Conservation (phyloP, 139 green algal genomes). For the Marvania coccoides region DNA sequence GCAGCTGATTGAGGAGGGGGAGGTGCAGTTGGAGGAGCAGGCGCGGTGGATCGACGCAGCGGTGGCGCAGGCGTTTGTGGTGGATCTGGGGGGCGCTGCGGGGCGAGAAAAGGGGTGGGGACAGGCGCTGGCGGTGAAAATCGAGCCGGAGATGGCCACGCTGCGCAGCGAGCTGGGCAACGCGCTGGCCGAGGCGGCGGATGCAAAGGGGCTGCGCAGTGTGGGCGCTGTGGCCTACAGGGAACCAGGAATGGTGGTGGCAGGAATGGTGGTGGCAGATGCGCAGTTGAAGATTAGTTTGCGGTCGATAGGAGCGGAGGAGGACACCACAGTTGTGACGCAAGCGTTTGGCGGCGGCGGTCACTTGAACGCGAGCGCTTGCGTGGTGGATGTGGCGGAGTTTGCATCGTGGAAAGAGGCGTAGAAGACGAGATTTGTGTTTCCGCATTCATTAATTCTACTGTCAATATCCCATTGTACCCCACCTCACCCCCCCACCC, state of each 20-base stretch:
- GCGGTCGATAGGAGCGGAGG: constrained; percentile 35
- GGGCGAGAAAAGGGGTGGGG: constrained; percentile 9
- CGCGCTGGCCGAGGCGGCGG: constrained; percentile 25
- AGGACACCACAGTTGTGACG: constrained; percentile 29
- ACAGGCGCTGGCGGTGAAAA: constrained; percentile 27
- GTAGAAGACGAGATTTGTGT: no score
- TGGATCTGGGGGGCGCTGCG: constrained; percentile 27
- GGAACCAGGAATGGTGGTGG: background rate
- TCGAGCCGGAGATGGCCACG: background rate
- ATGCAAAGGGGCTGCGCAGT: constrained; percentile 11
- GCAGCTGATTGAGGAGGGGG: background rate
- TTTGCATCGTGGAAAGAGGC: constrained; percentile 28
- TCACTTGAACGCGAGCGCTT: constrained; percentile 38
- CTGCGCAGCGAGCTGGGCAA: constrained; percentile 48
- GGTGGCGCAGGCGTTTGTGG: constrained; percentile 10
- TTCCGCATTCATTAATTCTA: background rate
- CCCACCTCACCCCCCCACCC: background rate
- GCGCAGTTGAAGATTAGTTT: constrained; percentile 42
- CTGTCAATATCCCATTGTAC: background rate
- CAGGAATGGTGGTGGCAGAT: background rate
- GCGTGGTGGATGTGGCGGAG: constrained; percentile 9
- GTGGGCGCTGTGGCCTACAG: constrained; percentile 28
- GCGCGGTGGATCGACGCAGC: constrained; percentile 1
- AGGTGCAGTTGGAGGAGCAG: constrained; percentile 12
- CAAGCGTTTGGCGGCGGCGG: constrained; percentile 39